Conservation (phyloP, 2,329 filamentous ascomycete genomes). For the Microcera coccophila region DNA sequence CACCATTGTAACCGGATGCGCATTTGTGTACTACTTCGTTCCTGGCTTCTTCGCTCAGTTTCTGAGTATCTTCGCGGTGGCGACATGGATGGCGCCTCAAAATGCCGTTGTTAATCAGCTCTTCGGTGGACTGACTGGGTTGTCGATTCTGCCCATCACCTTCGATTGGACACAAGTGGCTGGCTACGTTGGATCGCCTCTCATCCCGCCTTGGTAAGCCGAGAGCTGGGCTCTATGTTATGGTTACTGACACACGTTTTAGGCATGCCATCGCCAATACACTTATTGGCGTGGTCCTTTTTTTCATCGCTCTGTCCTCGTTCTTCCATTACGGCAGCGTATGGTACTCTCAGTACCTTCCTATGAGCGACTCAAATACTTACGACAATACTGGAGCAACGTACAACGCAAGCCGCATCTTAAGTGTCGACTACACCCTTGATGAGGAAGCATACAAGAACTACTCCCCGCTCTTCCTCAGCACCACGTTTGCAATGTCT, state of each 20-base stretch:
- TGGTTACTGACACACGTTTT: constrained; percentile 1
- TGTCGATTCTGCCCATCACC: constrained; percentile 67
- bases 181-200: constrained; percentile 63
- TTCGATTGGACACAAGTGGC: constrained; percentile 75
- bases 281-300: constrained; percentile 61
- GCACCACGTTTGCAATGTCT: constrained; percentile 65
- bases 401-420: constrained; percentile 63
- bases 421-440: constrained; percentile 59
- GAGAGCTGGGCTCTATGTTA: too few species aligned
- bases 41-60: constrained; percentile 67
- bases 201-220: constrained; percentile 63
- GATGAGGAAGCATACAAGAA: constrained; percentile 60
- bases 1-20: constrained; percentile 50
- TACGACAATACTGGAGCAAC: constrained; percentile 65
- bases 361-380: constrained; percentile 65
- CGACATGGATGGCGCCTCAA: constrained; percentile 68
- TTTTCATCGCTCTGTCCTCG: constrained; percentile 58
- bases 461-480: constrained; percentile 66
- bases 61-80: constrained; percentile 66
- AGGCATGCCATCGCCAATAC: constrained; percentile 72
- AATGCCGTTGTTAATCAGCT: constrained; percentile 67
- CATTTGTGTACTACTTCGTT: constrained; percentile 66
- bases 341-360: constrained; percentile 63
- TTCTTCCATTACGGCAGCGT: constrained; percentile 61
- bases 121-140: constrained; percentile 64